Evolutionary conservation across 2,329 filamentous ascomycete species (phyloP).

Genomic region (Colletotrichum graminicola): DNA sequence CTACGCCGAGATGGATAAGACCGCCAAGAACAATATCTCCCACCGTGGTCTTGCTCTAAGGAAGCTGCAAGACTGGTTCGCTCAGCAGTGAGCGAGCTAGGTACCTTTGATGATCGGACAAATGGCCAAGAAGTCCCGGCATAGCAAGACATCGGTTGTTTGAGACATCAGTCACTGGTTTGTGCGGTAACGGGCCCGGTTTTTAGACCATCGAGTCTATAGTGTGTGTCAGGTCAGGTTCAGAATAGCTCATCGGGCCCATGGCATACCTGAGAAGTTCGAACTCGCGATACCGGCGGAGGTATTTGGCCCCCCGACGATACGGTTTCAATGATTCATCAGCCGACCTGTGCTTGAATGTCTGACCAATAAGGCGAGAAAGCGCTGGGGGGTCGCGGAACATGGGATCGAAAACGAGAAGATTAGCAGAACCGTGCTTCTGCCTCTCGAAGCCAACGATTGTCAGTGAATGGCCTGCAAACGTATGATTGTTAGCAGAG

Average conservation of each 20-base stretch:
- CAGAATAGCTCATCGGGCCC: background rate
- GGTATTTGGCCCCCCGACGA: conserved; percentile 75
- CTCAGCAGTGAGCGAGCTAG: conserved; percentile 51
- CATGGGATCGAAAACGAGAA: conserved; percentile 91
- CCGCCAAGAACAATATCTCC: conserved; percentile 90
- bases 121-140: too few species aligned
- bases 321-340: conserved; percentile 76
- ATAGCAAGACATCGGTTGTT: background rate
- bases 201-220: conserved; percentile 24
- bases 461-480: conserved; percentile 84
- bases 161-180: conserved; percentile 8
- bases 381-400: conserved; percentile 77
- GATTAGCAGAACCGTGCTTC: conserved; percentile 71
- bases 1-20: conserved; percentile 94
- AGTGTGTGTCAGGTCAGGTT: background rate
- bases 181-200: background rate
- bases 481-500: background rate
- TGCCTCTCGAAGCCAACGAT: conserved; percentile 86
- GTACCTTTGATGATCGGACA: background rate
- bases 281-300: conserved; percentile 80
- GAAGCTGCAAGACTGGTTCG: conserved; percentile 87
- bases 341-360: conserved; percentile 60
- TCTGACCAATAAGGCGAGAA: conserved; percentile 66
- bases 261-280: conserved; percentile 69
- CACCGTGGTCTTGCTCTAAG: conserved; percentile 89